These are phyloP conservation scores for Bipolaris sorokiniana DNA, from an alignment of 2,329 filamentous ascomycete species.

Conservation along the genomic window DNA sequence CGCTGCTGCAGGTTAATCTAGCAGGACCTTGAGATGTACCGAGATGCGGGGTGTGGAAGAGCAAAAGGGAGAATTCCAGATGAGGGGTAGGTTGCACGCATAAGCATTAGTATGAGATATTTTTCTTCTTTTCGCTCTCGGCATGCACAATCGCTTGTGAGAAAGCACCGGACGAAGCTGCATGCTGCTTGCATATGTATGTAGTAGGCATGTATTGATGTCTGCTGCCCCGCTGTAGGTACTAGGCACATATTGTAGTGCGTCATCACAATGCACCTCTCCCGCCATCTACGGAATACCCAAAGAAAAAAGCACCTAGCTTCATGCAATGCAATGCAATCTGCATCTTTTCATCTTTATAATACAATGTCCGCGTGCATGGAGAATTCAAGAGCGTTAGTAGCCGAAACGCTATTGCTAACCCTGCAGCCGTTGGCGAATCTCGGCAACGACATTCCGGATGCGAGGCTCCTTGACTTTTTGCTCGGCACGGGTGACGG, in stretches of 20 bases:
- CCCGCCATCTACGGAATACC: not conserved
- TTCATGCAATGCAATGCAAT: constrained; percentile 1
- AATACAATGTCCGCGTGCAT: not conserved
- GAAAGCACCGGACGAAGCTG: not conserved
- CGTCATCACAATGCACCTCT: not conserved
- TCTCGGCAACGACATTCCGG: constrained; percentile 65
- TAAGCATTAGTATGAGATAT: not conserved
- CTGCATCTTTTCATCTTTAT: not conserved
- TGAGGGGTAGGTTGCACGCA: not conserved
- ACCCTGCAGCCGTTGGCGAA: constrained; percentile 55
- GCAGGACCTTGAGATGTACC: no score
- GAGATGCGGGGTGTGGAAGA: no score
- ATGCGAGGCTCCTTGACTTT: constrained; percentile 66
- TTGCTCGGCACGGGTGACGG: constrained; percentile 56
- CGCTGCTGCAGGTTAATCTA: no score
- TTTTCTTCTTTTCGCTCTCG: not conserved
- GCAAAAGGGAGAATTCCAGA: no score
- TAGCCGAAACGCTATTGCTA: constrained; percentile 13
- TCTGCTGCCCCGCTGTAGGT: not conserved
- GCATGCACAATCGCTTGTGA: not conserved
- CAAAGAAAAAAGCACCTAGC: not conserved
- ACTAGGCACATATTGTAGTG: not conserved
- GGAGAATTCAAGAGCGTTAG: not conserved
- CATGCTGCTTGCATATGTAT: not conserved
- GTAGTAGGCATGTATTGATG: not conserved